Evolutionary conservation across 2,329 filamentous ascomycete species (phyloP).

Genomic region (Beauveria asiatica): DNA sequence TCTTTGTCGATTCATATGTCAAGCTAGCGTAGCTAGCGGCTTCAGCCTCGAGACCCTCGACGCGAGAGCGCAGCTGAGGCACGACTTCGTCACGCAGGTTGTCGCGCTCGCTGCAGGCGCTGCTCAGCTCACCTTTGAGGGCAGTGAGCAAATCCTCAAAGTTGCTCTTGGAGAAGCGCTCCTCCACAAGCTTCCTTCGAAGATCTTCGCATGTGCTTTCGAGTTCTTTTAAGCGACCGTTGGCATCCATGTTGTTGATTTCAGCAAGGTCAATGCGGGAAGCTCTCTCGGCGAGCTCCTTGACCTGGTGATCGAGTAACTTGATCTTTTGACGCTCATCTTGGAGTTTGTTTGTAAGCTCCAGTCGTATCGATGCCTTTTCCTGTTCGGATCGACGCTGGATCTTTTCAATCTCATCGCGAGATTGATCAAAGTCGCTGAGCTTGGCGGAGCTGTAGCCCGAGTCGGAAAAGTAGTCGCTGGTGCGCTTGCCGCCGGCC

Average conservation of each 20-base stretch:
- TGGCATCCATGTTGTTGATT: constrained; percentile 47
- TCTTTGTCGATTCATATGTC: constrained; percentile 70
- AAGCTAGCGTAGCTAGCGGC: constrained; percentile 64
- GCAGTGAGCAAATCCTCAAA: constrained; percentile 87
- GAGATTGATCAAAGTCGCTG: constrained; percentile 54
- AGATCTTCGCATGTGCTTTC: constrained; percentile 76
- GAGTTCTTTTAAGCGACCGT: constrained; percentile 62
- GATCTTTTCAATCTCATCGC: constrained; percentile 71
- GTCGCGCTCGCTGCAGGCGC: constrained; percentile 79
- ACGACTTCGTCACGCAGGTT: constrained; percentile 84
- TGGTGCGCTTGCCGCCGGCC: constrained; percentile 63
- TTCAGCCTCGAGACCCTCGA: constrained; percentile 71
- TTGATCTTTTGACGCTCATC: constrained; percentile 72
- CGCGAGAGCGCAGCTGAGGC: constrained; percentile 64
- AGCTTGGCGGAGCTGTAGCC: constrained; percentile 78
- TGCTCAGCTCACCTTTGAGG: constrained; percentile 73
- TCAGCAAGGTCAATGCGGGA: constrained; percentile 50
- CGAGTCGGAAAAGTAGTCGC: constrained; percentile 97
- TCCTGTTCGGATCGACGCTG: constrained; percentile 84
- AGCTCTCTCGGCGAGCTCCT: constrained; percentile 70
- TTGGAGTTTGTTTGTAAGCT: constrained; percentile 77
- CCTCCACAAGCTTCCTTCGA: constrained; percentile 71
- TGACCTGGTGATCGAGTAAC: constrained; percentile 74
- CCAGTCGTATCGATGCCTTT: constrained; percentile 75
- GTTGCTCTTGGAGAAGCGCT: constrained; percentile 80